phyloP scores from a whole-genome alignment of 768 basidiomycete species.

The Asterophora parasitica region DNA sequence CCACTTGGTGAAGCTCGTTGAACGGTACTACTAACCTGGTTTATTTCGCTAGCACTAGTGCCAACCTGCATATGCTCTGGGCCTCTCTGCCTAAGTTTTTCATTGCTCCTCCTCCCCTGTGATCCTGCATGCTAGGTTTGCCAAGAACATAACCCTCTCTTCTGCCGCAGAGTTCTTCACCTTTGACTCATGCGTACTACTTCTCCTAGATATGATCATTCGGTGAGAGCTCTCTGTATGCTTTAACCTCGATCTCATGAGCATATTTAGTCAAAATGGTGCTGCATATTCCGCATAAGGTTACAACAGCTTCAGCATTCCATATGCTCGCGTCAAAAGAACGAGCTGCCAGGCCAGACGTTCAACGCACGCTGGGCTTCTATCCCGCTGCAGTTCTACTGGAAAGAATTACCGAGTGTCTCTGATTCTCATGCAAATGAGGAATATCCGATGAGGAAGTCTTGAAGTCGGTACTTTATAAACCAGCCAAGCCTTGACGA shows the following conservation, averaged over 20 bases:
- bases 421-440: slow-evolving; percentile 5
- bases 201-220: slow-evolving; percentile 8
- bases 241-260: no score
- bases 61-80: no score
- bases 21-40: no score
- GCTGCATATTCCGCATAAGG: not conserved
- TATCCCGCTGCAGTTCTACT: not conserved
- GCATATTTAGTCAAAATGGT: not conserved
- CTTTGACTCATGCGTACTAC: slow-evolving; percentile 4
- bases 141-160: slow-evolving; percentile 1
- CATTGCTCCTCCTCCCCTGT: no score
- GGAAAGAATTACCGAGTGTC: not conserved
- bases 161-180: not conserved
- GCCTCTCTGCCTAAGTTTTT: not conserved
- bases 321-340: slow-evolving; percentile 1
- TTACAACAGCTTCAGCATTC: not conserved
- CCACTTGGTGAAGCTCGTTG: no score
- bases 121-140: not conserved
- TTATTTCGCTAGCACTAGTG: no score
- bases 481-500: not conserved
- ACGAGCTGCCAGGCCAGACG: not conserved
- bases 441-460: not conserved
- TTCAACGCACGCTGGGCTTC: not conserved
- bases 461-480: not conserved
- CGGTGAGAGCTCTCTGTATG: not conserved